Evolutionary conservation across 1,139 yeast species (phyloP), one percentile per base, ranked within the genome.

Genomic region (Taphrina wiesneri): DNA sequence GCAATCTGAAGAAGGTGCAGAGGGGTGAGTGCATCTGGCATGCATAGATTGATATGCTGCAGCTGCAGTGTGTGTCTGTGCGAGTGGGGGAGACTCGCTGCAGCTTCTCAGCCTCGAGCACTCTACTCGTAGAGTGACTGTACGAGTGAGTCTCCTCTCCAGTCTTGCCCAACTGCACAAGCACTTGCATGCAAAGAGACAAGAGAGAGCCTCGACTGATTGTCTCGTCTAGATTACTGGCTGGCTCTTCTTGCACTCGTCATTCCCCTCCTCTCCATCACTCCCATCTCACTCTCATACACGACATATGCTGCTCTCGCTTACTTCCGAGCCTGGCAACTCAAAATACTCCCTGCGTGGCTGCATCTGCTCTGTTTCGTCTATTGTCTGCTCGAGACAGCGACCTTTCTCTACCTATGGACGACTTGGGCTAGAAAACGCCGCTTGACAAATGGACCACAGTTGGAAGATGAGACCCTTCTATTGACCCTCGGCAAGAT

Each of bases 151-250:
- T n/a, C n/a, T n/a, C n/a, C n/a, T n/a, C n/a, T n/a, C n/a, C n/a
- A n/a, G n/a, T n/a, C n/a, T n/a, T n/a, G n/a, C 21, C 30, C 30
- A 7, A 13, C 15, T 19, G 26, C 30, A 25, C 17, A 45, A 25
- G 7, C 17, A 1, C 17, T 15, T 32, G n/a, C 3, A 13, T 9
- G 17, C n/a, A 25, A 21, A 21, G 34, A 26, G 25, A 30, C n/a
- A n/a, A n/a, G n/a, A n/a, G n/a, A n/a, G n/a, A n/a, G n/a, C n/a
- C 21, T 9, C 49, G 15, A 11, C 13, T 34, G 39, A 11, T 15
- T 34, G 9, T 15, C 39, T 15, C 15, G n/a, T n/a, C 21, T 46
- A 57, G 63, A 57, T 36, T 57, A 57, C 47, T 57, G 63, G 63
- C 32, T 57, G 32, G 54, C 63, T 34, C 47, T 57, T 9, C 32